Conservation (phyloP, 495 filamentous ascomycete genomes). For the Hyaloscypha variabilis region DNA sequence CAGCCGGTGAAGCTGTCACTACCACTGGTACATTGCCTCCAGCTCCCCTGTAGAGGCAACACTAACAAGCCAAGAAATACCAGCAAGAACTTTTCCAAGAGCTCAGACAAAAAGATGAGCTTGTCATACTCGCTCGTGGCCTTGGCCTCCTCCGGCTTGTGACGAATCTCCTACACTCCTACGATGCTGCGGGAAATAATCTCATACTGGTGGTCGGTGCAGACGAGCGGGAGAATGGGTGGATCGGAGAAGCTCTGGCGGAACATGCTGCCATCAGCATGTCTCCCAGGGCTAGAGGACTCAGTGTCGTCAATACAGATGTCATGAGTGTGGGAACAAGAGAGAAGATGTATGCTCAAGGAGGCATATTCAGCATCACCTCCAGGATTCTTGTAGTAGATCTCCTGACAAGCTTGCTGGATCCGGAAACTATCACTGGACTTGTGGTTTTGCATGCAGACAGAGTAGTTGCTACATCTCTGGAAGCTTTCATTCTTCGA, state of each 20-base stretch:
- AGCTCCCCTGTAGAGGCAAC: background rate
- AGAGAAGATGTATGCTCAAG: constrained; percentile 86
- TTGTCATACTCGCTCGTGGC: constrained; percentile 87
- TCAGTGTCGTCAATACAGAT: constrained; percentile 94
- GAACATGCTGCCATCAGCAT: constrained; percentile 84
- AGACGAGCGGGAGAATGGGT: constrained; percentile 89
- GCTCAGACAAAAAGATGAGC: constrained; percentile 87
- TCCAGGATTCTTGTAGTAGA: constrained; percentile 95
- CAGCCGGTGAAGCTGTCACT: constrained; percentile 89
- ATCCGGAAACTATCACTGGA: constrained; percentile 85
- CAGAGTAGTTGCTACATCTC: constrained; percentile 80
- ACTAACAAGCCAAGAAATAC: constrained; percentile 57
- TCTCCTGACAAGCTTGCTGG: constrained; percentile 79
- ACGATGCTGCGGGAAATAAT: constrained; percentile 95
- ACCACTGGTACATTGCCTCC: constrained; percentile 66
- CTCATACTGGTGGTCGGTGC: constrained; percentile 88
- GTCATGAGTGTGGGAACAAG: constrained; percentile 81
- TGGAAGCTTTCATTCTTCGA: constrained; percentile 93
- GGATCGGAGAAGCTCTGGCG: constrained; percentile 90
- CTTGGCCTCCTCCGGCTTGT: constrained; percentile 88
- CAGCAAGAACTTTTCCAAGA: constrained; percentile 92
- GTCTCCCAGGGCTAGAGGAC: constrained; percentile 73
- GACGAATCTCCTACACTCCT: constrained; percentile 93
- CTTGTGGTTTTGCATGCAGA: constrained; percentile 90
- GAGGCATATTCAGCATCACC: constrained; percentile 95